Evolutionary conservation across 2,329 filamentous ascomycete genomes (phyloP), one percentile per base, ranked within the genome.

Genomic region (Penicillium griseofulvum): DNA sequence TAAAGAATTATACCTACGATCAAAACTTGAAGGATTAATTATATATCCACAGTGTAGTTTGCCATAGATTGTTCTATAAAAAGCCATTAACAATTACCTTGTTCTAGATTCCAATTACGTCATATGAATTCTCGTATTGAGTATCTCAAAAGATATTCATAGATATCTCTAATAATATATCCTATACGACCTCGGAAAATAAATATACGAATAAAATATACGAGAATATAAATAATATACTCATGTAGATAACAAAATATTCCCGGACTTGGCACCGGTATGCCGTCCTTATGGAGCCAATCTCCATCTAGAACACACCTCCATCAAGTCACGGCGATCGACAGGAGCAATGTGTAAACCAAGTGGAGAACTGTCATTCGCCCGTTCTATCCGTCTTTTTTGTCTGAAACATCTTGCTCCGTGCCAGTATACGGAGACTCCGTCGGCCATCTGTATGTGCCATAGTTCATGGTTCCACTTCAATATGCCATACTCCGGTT

Each of bases 361-460:
- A 19, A 10, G 46, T 51, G n/a, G 39, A 39, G 41, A 51, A 22
- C 28, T 51, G 16, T 39, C 47, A 54, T 44, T 54, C 26, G 45
- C 26, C 10, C 14, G 19, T 39, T 51, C 8, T 17, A 19, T 31
- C 29, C 24, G n/a, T 24, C 19, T 16, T 24, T 24, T 9, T 36
- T 43, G 19, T 28, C 39, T 51, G 47, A 54, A 54, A 51, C 52
- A 45, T 28, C 9, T 16, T 47, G 26, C 28, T 34, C 37, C 28
- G 26, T 12, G 26, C 34, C 34, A 45, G 22, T 33, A 39, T 26
- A 38, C 38, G 33, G 46, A 33, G 26, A 34, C 34, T 45, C 24
- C 22, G 17, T 49, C 19, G 14, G 12, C 39, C 28, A 49, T 42
- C 39, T 51, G 28, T 11, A 31, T 12, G 29, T 33, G 7, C 19